Percentiles rank a stretch among this genome's conserved stretches.
Conservation (phyloP, 192 early-diverging fungal species). For the Backusella mclennaniae region DNA sequence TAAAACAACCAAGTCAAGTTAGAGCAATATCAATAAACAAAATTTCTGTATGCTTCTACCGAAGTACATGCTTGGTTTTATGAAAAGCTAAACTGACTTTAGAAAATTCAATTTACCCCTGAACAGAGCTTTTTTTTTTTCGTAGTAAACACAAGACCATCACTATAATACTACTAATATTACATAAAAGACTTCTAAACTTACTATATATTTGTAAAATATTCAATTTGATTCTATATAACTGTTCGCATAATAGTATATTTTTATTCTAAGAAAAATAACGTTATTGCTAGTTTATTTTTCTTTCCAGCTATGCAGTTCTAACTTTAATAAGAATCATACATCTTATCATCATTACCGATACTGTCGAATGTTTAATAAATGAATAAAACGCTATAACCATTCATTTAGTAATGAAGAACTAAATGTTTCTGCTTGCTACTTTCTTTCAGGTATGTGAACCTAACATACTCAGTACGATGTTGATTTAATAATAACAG, state of each 20-base stretch:
- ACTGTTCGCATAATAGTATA: background rate
- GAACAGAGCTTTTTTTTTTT: background rate
- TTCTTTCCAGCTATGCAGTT: no score
- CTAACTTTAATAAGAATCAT: no score
- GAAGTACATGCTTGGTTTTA: background rate
- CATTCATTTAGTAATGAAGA: no score
- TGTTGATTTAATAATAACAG: no score
- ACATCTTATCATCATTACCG: no score
- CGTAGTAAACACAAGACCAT: background rate
- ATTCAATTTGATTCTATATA: background rate
- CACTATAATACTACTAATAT: background rate
- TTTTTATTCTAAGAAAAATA: background rate
- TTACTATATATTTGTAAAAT: background rate
- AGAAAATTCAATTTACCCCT: background rate
- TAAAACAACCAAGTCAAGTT: background rate
- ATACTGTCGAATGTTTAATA: no score
- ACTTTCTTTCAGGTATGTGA: no score
- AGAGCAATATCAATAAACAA: background rate
- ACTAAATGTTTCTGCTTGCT: no score
- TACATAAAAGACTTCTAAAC: background rate
- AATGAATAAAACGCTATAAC: no score
- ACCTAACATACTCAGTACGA: no score
- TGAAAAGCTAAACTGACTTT: conserved; percentile 4
- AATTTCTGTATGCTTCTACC: background rate
- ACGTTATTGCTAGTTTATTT: no score